Evolutionary conservation across 768 basidiomycete genomes (phyloP).

Genomic region (Tulasnella sp.): DNA sequence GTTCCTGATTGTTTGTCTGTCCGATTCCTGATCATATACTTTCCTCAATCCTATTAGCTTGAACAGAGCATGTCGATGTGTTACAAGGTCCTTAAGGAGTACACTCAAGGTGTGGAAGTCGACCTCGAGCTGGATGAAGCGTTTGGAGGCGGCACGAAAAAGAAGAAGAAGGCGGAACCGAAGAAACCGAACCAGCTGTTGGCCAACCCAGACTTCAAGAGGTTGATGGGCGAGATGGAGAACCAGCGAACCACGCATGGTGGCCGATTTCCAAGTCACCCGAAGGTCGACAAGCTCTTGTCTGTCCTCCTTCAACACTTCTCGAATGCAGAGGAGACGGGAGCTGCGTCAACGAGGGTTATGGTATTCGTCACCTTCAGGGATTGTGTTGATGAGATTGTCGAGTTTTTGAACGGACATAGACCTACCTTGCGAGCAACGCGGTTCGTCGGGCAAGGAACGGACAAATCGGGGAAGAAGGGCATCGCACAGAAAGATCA

Average conservation of each 20-base stretch:
- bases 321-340: constrained; percentile 33
- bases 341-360: constrained; percentile 43
- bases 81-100: constrained; percentile 47
- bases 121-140: constrained; percentile 34
- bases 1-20: neutral
- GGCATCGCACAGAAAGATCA: constrained; percentile 90
- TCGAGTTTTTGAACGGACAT: constrained; percentile 64
- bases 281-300: constrained; percentile 83
- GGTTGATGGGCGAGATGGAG: constrained; percentile 58
- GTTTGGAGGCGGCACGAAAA: constrained; percentile 25
- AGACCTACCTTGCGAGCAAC: constrained; percentile 69
- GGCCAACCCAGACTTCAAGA: constrained; percentile 43
- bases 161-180: constrained; percentile 25
- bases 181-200: constrained; percentile 27
- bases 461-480: constrained; percentile 73
- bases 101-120: neutral
- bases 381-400: constrained; percentile 84
- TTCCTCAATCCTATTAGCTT: constrained; percentile 37
- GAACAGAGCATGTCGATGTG: constrained; percentile 78
- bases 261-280: constrained; percentile 56
- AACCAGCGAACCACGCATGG: constrained; percentile 36
- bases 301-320: constrained; percentile 73
- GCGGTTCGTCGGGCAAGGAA: constrained; percentile 84
- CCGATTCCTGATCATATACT: neutral
- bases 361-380: constrained; percentile 95